A percentile compares a stretch with the other conserved stretches of the same genome.
phyloP scores from a whole-genome alignment of 257 asterid species.

The Gynochthodes officinalis region DNA sequence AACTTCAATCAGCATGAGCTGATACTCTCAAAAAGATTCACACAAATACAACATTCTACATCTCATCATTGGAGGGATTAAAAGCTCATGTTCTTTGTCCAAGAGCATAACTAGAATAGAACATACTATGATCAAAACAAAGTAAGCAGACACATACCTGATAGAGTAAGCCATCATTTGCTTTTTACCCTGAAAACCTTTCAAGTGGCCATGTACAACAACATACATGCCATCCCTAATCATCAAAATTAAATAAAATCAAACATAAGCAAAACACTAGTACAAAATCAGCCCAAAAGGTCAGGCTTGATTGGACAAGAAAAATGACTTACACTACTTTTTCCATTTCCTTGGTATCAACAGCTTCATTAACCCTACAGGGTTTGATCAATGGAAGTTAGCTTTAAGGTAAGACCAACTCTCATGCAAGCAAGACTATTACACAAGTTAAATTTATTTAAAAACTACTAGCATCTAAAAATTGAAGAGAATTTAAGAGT shows the following conservation, averaged over 20 bases:
- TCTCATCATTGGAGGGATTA: not conserved
- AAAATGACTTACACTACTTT: conserved; percentile 48
- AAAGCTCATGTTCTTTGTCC: not conserved
- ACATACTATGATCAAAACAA: not conserved
- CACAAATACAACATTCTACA: not conserved
- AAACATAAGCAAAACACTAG: not conserved
- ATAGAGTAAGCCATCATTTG: conserved; percentile 71
- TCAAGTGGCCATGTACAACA: conserved; percentile 82
- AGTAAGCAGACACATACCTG: conserved; percentile 41
- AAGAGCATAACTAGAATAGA: not conserved
- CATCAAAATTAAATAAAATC: conserved; percentile 9
- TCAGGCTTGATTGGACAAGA: conserved; percentile 6
- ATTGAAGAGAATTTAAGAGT: not conserved
- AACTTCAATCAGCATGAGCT: not conserved
- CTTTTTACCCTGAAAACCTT: conserved; percentile 81
- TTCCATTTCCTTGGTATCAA: conserved; percentile 72
- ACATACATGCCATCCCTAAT: conserved; percentile 79
- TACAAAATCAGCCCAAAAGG: not conserved
- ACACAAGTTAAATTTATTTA: not conserved
- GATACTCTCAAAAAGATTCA: not conserved
- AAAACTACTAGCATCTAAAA: not conserved
- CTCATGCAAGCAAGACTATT: not conserved
- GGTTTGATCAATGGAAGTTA: conserved; percentile 9
- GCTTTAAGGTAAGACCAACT: not conserved
- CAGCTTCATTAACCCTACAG: conserved; percentile 64